Evolutionary conservation across 192 early-diverging fungal species (phyloP), one percentile per base, ranked within the genome.

Genomic region (Linnemannia schmuckeri): DNA sequence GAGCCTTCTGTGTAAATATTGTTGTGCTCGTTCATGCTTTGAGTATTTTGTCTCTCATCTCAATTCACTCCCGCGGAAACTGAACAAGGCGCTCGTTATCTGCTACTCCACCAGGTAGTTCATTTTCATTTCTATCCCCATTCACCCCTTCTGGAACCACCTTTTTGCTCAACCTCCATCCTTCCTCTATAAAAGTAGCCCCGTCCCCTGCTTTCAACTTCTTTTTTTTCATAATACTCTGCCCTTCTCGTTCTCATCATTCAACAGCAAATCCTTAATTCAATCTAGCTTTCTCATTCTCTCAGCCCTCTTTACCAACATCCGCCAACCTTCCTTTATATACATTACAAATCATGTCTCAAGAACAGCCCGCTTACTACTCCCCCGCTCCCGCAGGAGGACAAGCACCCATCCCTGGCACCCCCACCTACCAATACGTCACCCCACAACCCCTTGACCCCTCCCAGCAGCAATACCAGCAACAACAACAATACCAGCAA

Each of bases 351-450:
- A 52, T 15, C 33, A 63, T 40, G 55, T 54, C 40, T 9, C 63
- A 75, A 76, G 75, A 83, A 42, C 81, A 83, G 18, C 81, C 81
- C 71, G 46, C 49, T 24, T 83, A 83, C 70, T 80, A 85, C 78
- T 46, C 74, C 20, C 74, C 76, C 30, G 57, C 78, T 3, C 82
- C 72, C 6, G 77, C 49, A 37, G 4, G 41, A 6, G 47, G 38
- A 15, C 20, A 17, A 10, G 38, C 38, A 1, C 22, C n/a, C 69
- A 41, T 74, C 18, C 72, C 61, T 44, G 68, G 74, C 2, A 82
- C 73, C 9, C 61, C 55, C 13, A 40, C 18, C 8, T 69, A 76
- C 40, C 82, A 83, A 52, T 78, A 78, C 20, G 71, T 68, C 15
- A 47, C 46, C 33, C 74, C 80, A 35, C 74, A 76, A 41, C 33